Base-by-base conservation (phyloP, 306 rosid species). In the Delonix regia region DNA sequence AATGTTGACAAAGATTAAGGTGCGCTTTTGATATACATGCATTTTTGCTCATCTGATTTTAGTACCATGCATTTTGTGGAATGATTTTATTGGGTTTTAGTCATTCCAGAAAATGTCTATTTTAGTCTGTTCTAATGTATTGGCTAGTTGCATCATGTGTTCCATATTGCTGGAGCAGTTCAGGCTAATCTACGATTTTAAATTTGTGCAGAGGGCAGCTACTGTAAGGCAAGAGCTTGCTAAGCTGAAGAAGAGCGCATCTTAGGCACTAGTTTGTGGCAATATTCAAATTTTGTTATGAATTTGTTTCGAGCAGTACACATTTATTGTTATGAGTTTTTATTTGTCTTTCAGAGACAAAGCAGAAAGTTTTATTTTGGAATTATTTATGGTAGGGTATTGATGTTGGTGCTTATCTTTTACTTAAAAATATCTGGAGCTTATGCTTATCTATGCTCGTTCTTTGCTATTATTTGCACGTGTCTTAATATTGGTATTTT, bases 1-100 rank as follows among this genome's bases (percentile, higher is more conserved):
- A 9, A 96, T 96, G 99, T 83, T 96, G 87, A 86, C 98, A 0
- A 96, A 96, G 88, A 93, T 96, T 68, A 96, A 96, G 99, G 99
- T 92, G 64, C 3, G 80, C 19, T 1, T 10, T 78, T n/a, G 33
- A 21, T 28, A 9, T 28, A 9, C 42, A 12, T 21, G 5, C 13
- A 6, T 4, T 24, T 5, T 13, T 39, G 1, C 38, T 10, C 33
- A 2, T 19, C 6, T 19, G 2, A 39, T 33, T 21, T 27, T 77
- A 6, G 1, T 5, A 4, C 5, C 55, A 6, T 68, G 12, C 3
- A 15, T 1, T 2, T 73, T 19, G 14, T 13, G 47, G 2, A 6
- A 18, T 42, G 38, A 21, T n/a, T 49, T 39, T 5, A 11, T n/a
- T 24, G 28, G 28, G 28, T 27, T 45, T 41, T 7, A 28, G 13